phyloP scores from a whole-genome alignment of 352 stramenopile species.

The Halophytophthora polymorphica region DNA sequence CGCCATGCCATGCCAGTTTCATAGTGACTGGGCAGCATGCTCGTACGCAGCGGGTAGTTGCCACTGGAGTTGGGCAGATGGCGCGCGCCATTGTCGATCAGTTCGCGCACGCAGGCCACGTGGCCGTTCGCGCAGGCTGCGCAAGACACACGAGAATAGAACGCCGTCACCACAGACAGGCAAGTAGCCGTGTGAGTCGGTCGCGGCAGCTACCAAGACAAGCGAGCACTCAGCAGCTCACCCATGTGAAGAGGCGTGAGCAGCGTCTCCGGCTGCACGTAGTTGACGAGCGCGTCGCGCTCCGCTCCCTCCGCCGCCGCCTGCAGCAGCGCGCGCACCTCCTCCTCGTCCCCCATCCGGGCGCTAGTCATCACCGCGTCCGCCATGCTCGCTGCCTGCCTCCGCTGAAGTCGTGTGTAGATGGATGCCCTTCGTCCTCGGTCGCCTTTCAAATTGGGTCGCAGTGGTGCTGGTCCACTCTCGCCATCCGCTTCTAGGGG shows the following conservation, averaged over 20 bases:
- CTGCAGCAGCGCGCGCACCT: constrained; percentile 50
- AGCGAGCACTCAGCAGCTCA: constrained; percentile 13
- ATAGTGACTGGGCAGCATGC: background rate
- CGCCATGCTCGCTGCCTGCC: constrained; percentile 19
- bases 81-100: constrained; percentile 50
- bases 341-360: constrained; percentile 65
- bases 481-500: too few species aligned
- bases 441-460: too few species aligned
- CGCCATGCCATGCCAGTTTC: background rate
- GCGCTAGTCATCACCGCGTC: constrained; percentile 66
- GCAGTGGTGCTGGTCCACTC: too few species aligned
- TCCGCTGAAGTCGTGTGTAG: too few species aligned
- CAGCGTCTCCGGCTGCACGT: constrained; percentile 62
- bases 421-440: too few species aligned
- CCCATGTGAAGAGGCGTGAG: constrained; percentile 88
- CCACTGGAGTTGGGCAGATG: constrained; percentile 72
- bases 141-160: too few species aligned
- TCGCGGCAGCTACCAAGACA: background rate
- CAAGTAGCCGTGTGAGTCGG: too few species aligned
- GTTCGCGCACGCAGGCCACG: constrained; percentile 49
- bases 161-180: too few species aligned
- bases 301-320: constrained; percentile 9
- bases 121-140: constrained; percentile 81
- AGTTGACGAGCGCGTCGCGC: constrained; percentile 56
- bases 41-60: constrained; percentile 73